Conservation (phyloP, 768 basidiomycete species). For the Tricholoma matsutake region DNA sequence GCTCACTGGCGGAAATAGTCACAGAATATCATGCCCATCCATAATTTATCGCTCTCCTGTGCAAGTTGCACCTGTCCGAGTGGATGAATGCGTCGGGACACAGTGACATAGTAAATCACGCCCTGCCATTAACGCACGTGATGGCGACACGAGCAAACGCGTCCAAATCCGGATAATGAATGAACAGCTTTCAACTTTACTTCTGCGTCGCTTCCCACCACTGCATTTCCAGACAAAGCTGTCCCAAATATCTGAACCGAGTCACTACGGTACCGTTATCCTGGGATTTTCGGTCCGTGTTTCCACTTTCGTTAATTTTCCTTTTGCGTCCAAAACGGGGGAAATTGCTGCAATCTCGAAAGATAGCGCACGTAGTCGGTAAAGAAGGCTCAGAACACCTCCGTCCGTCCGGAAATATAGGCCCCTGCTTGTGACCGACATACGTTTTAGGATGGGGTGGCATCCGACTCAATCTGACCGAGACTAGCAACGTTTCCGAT, state of each 20-base stretch:
- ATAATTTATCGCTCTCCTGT: not conserved
- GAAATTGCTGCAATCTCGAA: not conserved
- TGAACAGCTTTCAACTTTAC: not conserved
- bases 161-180: not conserved
- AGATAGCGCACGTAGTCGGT: not conserved
- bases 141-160: not conserved
- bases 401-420: slow-evolving; percentile 2
- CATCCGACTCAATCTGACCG: not conserved
- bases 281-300: not conserved
- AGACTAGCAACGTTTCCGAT: not conserved
- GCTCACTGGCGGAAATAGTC: no score
- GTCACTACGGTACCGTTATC: not conserved
- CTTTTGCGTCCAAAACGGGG: not conserved
- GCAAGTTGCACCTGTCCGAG: not conserved
- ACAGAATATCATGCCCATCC: not conserved
- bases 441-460: not conserved
- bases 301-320: not conserved
- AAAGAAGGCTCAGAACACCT: not conserved
- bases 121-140: not conserved
- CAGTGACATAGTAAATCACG: not conserved
- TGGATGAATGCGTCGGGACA: not conserved
- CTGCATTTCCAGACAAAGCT: not conserved
- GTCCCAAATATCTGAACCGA: not conserved
- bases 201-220: not conserved
- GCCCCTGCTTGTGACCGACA: not conserved